phyloP scores from a whole-genome alignment of 805 yeast species.

The Wickerhamiella sorbophila region DNA sequence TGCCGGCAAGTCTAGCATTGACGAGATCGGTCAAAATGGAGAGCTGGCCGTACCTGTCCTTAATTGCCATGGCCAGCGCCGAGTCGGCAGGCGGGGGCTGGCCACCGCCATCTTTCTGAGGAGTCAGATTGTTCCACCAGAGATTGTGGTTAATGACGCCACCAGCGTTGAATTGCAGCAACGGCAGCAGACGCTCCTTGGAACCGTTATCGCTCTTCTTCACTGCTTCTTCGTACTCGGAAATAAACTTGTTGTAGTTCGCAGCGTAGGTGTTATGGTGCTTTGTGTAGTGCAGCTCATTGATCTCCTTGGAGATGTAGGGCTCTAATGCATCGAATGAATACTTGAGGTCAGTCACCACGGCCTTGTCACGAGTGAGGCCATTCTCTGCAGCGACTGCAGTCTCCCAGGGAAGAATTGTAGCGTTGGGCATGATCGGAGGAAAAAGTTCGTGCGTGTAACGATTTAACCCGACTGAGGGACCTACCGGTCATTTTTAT shows the following conservation, averaged over 20 bases:
- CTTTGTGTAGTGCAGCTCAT: slow-evolving; percentile 71
- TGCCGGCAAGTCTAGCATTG: slow-evolving; percentile 63
- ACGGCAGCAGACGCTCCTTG: slow-evolving; percentile 46
- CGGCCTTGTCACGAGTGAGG: slow-evolving; percentile 42
- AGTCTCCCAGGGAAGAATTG: not conserved
- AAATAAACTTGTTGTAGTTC: slow-evolving; percentile 67
- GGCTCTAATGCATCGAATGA: slow-evolving; percentile 83
- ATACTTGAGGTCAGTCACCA: slow-evolving; percentile 70
- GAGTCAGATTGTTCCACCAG: slow-evolving; percentile 82
- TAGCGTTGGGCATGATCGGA: too few species aligned
- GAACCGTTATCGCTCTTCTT: slow-evolving; percentile 44
- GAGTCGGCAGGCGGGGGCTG: slow-evolving; percentile 39
- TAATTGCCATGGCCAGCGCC: slow-evolving; percentile 43
- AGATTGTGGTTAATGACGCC: slow-evolving; percentile 76
- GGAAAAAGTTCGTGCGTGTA: too few species aligned
- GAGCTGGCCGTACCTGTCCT: slow-evolving; percentile 52
- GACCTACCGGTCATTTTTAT: too few species aligned
- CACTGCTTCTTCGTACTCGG: slow-evolving; percentile 54
- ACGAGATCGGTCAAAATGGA: slow-evolving; percentile 52
- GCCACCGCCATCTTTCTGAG: slow-evolving; percentile 66
- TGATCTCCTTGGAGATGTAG: slow-evolving; percentile 69
- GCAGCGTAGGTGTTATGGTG: slow-evolving; percentile 88
- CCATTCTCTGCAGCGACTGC: not conserved
- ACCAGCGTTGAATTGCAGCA: slow-evolving; percentile 84
- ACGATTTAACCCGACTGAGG: too few species aligned